Base-by-base conservation (phyloP, 2,329 filamentous ascomycete genomes). In the Aspergillus candidus region DNA sequence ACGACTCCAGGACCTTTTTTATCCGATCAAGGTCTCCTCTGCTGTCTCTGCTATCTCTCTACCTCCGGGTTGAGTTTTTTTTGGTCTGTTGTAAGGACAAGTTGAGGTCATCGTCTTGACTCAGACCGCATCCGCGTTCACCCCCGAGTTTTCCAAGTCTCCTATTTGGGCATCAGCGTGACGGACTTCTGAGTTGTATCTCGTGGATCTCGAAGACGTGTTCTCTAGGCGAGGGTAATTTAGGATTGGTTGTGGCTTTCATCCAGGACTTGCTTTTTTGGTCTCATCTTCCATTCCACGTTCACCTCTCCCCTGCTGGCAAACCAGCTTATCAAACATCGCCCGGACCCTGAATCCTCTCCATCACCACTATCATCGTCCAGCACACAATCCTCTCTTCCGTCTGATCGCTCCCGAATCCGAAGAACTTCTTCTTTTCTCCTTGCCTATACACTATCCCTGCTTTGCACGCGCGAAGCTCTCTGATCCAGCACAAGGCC, bases 321-420 rank as follows among this genome's bases (percentile, higher is more conserved):
- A 49, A 50, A 44, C 34, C 51, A 50, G 48, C 51, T 48, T 48
- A 48, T 46, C 42, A 45, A 46, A 32, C 52, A 48, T 27, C 53
- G 47, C 44, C 46, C 48, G 56, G 46, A 45, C 50, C 48, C 53
- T 55, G 49, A 54, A 42, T 45, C 42, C 34, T 40, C 41, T 46
- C 41, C 46, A 52, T 47, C 46, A 27, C 22, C 22, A 27, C 40
- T 48, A 45, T 47, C 48, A 51, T 41, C 50, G 48, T 51, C 52
- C 51, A 55, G 46, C 55, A 55, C 51, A 44, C 41, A 47, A 42
- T 35, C 44, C 40, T 49, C 48, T 43, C 44, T 52, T 52, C 51
- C 49, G 49, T 52, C 50, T 38, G 40, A 49, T 46, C 52, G 50
- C 51, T 41, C 50, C 54, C 51, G 53, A 27, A 52, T 45, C 46